phyloP scores from a whole-genome alignment of 768 basidiomycete genomes.

The Piloderma croceum region DNA sequence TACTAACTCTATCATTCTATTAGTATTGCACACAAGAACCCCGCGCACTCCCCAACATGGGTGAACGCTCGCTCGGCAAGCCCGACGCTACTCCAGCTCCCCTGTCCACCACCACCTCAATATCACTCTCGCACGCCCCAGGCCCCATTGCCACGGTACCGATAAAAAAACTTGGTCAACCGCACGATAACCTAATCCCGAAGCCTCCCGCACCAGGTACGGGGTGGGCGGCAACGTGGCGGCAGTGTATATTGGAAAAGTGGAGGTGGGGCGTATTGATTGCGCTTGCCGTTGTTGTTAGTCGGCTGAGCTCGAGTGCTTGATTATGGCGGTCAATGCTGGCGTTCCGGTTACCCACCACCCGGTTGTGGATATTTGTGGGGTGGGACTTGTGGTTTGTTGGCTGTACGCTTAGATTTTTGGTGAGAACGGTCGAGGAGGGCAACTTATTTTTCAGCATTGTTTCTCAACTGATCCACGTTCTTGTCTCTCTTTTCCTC shows the following conservation, averaged over 20 bases:
- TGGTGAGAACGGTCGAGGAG: too few species aligned
- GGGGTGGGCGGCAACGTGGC: conserved; percentile 59
- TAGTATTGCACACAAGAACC: conserved; percentile 66
- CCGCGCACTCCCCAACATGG: conserved; percentile 91
- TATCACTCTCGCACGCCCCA: conserved; percentile 5
- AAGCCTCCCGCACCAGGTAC: conserved; percentile 24
- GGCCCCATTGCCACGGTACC: background rate
- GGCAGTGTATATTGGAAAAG: conserved; percentile 71
- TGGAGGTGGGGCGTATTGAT: conserved; percentile 82
- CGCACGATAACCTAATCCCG: conserved; percentile 15
- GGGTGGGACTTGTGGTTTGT: too few species aligned
- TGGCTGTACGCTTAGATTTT: too few species aligned
- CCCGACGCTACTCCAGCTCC: conserved; percentile 18
- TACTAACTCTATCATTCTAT: conserved; percentile 6
- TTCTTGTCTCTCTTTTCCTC: too few species aligned
- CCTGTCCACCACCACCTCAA: conserved; percentile 10
- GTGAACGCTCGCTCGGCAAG: conserved; percentile 63
- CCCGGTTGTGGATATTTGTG: too few species aligned
- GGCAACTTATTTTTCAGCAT: too few species aligned
- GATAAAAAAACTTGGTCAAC: conserved; percentile 5
- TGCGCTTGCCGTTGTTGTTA: conserved; percentile 71
- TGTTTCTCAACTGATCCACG: too few species aligned
- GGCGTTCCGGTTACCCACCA: too few species aligned
- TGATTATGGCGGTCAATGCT: too few species aligned
- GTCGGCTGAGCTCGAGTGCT: conserved; percentile 58